Evolutionary conservation across 768 basidiomycete genomes (phyloP), one percentile per base, ranked within the genome.

Genomic region (Lactarius indigo): DNA sequence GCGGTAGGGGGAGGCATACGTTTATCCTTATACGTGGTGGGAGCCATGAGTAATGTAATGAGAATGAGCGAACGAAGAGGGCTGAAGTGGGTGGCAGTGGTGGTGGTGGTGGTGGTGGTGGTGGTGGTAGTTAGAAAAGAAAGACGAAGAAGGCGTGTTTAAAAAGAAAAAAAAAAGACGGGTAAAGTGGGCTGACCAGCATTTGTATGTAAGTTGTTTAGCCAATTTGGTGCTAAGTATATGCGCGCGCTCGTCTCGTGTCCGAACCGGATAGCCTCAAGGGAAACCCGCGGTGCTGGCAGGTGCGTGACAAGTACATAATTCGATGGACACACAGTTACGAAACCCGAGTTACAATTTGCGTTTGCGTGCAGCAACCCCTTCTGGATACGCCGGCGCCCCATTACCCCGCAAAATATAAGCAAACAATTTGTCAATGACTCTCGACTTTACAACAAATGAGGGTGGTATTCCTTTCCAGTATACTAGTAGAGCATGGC

Each of bases 1-100:
- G 55, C 5, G 4, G n/a, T 47, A 30, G 17, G 28, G 23, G 7
- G 8, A 10, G 3, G 39, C 63, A 59, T 64, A 64, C 58, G 62
- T 26, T 47, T 63, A 52, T 66, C 61, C 44, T 63, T 66, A 20
- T 66, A 66, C 50, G 37, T 15, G 31, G 59, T 61, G 30, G 52
- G 42, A 26, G 60, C 47, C 59, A 69, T 62, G 57, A 23, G 4
- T 17, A 31, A 35, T 60, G 65, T 71, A n/a, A 33, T 23, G 23
- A 15, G 64, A 55, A 41, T 30, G 33, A 58, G 33, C 3, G 37
- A 58, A 58, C 23, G 31, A 33, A 10, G 23, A 39, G 55, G 28
- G 54, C 33, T 18, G 33, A 57, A 20, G n/a, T 13, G 55, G 23
- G 13, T 9, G 18, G 41, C 26, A 26, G 20, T 52, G 57, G n/a